These are phyloP conservation scores for Dryadomyces sulphureus DNA, from an alignment of 2,329 filamentous ascomycete genomes.

Conservation along the genomic window DNA sequence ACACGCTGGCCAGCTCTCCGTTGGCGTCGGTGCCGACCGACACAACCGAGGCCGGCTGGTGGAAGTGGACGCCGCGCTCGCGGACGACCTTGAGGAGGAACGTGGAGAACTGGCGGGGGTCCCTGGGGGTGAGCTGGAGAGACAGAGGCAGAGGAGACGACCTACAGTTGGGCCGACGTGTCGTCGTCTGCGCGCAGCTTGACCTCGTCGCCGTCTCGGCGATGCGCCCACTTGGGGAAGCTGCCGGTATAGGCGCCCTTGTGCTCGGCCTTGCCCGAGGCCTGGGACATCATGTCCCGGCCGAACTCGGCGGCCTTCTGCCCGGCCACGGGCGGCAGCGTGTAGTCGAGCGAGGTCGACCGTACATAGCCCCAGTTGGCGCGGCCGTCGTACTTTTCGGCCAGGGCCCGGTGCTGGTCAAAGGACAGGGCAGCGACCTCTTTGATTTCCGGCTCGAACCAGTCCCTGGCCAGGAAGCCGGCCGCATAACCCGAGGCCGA, in stretches of 20 bases:
- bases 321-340: conserved; percentile 12
- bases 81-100: conserved; percentile 46
- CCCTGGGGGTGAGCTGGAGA: conserved; percentile 15
- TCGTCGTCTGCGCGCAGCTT: conserved; percentile 47
- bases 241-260: not conserved
- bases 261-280: conserved; percentile 17
- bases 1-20: conserved; percentile 35
- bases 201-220: conserved; percentile 36
- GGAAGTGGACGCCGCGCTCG: conserved; percentile 47
- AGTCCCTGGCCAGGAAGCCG: conserved; percentile 61
- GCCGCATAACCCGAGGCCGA: conserved; percentile 62
- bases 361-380: conserved; percentile 33
- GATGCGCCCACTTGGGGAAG: conserved; percentile 43
- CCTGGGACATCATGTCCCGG: conserved; percentile 28
- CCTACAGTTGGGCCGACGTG: conserved; percentile 50
- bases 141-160: conserved; percentile 8
- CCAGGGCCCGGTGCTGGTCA: conserved; percentile 49
- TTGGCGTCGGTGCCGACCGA: conserved; percentile 34
- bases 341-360: conserved; percentile 44
- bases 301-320: conserved; percentile 16
- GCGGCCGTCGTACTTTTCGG: conserved; percentile 44
- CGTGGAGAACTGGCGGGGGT: conserved; percentile 50
- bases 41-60: conserved; percentile 46
- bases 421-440: conserved; percentile 54
- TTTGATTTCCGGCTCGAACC: conserved; percentile 43